Evolutionary conservation across 139 green algal species (phyloP).

Genomic region (Chlorella vulgaris): DNA sequence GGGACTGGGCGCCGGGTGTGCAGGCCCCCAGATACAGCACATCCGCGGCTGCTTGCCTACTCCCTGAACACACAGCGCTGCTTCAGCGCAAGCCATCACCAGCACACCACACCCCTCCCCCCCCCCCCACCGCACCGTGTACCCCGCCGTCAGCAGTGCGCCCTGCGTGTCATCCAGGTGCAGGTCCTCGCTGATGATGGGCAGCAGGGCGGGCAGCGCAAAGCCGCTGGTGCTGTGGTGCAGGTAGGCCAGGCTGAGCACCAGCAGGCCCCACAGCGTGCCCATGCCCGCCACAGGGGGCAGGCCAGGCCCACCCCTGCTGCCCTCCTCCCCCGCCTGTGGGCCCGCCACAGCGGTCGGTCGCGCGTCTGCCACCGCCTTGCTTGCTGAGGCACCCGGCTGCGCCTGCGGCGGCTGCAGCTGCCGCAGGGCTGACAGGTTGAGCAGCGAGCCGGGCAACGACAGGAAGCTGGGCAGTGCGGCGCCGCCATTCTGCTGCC

Average conservation of each 20-base stretch:
- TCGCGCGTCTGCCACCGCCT: constrained; percentile 1
- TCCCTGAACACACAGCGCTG: too few relatives aligned
- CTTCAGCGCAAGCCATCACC: too few relatives aligned
- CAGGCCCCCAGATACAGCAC: too few relatives aligned
- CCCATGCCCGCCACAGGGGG: constrained; percentile 18
- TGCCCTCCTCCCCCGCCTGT: too few relatives aligned
- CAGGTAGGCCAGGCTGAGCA: constrained; percentile 80
- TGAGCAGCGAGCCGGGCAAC: background rate
- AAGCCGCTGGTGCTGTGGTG: constrained; percentile 82
- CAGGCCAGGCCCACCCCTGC: background rate
- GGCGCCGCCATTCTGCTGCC: background rate
- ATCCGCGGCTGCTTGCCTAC: too few relatives aligned
- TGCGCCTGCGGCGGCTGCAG: constrained; percentile 14
- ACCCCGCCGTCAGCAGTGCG: constrained; percentile 62
- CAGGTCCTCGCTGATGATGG: constrained; percentile 80
- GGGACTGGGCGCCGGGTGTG: background rate
- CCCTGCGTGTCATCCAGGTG: constrained; percentile 71
- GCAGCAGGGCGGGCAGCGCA: constrained; percentile 81
- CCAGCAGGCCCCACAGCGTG: constrained; percentile 74
- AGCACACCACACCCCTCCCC: background rate
- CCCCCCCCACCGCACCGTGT: constrained; percentile 49
- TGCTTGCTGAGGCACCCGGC: constrained; percentile 23
- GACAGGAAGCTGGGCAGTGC: background rate
- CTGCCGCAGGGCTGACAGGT: background rate
- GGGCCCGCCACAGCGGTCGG: too few relatives aligned